Base-by-base conservation (phyloP, 371 early-diverging fungal species). In the Homolaphlyctis polyrhiza region DNA sequence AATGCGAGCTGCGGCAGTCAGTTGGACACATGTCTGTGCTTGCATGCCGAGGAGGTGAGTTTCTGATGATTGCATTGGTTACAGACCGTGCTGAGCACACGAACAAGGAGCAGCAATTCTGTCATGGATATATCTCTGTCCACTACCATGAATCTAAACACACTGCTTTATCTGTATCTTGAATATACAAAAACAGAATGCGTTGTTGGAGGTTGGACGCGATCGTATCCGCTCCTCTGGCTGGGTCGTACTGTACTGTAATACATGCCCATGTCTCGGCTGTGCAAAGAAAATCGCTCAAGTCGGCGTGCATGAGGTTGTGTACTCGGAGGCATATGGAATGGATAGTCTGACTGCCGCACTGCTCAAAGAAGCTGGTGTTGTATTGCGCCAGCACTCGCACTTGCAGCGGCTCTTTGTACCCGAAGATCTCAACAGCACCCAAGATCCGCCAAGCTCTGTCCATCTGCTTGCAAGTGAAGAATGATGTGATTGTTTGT, bases 251-350 rank as follows among this genome's bases (percentile, higher is more conserved):
- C 82, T 95, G 4, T 96, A 96, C 70, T 97, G 95, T 74, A 98
- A 93, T 68, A 97, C 95, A 27, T 81, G 80, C 66, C 79, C 82
- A 70, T 84, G 74, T 63, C 35, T 86, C 68, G 93, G 94, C 0
- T 98, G 98, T 72, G 92, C 97, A 13, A 91, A 94, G 66, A 97
- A 97, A 77, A 94, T 97, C 67, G 89, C 96, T 2, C 99, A 99
- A 72, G 86, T 88, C 29, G 95, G 97, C 3, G 87, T 99, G 36
- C 80, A 82, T 61, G 89, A 91, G 68, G 96, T 99, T 0, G 95
- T 97, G 1, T 99, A 94, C 64, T 79, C 85, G 4, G 82, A 84
- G 66, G 80, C 87, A 3, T 98, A 98, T 51, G 73, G 91, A 0
- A 94, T 95, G 95, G 96, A 96, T 61, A 84, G 86, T 16, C 70